phyloP scores from a whole-genome alignment of 2,329 filamentous ascomycete genomes.

The Aspergillus aculeatinus region DNA sequence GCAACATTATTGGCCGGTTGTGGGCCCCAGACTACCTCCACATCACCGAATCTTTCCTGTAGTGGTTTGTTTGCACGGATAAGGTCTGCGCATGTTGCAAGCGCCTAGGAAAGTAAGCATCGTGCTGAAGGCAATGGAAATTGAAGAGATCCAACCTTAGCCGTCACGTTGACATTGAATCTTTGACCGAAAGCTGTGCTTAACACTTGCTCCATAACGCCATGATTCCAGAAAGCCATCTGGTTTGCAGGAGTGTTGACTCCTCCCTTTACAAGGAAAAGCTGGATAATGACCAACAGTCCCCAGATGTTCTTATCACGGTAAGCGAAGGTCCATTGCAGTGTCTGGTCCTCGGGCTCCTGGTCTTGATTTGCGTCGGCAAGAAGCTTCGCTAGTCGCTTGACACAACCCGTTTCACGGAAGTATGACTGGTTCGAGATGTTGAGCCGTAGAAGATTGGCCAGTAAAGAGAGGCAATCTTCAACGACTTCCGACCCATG shows the following conservation, averaged over 20 bases:
- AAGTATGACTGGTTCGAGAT: constrained; percentile 91
- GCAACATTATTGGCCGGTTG: constrained; percentile 22
- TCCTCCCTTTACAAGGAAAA: constrained; percentile 82
- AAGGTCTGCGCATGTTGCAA: constrained; percentile 82
- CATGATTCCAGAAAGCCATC: constrained; percentile 77
- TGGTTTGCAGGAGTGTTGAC: constrained; percentile 81
- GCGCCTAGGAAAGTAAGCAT: constrained; percentile 55
- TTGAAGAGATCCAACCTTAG: constrained; percentile 58
- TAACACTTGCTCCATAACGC: constrained; percentile 74
- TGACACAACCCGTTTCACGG: constrained; percentile 81
- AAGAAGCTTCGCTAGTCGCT: constrained; percentile 68
- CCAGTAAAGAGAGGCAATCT: constrained; percentile 86
- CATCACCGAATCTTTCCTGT: constrained; percentile 85
- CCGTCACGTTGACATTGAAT: constrained; percentile 73
- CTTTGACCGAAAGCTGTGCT: constrained; percentile 76
- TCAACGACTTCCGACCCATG: constrained; percentile 86
- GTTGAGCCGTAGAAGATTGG: constrained; percentile 84
- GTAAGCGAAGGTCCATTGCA: constrained; percentile 73
- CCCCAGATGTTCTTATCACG: constrained; percentile 91
- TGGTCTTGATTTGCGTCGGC: constrained; percentile 57
- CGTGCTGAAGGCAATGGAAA: constrained; percentile 20
- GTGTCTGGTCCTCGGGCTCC: constrained; percentile 59
- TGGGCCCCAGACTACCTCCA: constrained; percentile 62
- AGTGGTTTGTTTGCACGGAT: constrained; percentile 76
- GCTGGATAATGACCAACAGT: constrained; percentile 76